phyloP scores from a whole-genome alignment of 306 rosid genomes.

The Trifolium fragiferum region DNA sequence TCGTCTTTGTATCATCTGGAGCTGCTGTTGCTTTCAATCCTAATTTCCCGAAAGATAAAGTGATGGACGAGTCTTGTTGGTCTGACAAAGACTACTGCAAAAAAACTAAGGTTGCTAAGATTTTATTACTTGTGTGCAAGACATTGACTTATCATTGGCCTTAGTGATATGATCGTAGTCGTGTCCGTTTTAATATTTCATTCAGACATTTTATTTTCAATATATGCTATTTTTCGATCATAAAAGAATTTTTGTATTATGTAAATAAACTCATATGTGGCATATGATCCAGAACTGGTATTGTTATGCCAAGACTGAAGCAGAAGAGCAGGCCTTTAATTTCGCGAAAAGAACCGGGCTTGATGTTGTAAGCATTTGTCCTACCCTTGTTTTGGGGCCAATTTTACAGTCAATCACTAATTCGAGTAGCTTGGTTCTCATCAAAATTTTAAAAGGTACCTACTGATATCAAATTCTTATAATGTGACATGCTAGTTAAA shows the following conservation, averaged over 20 bases:
- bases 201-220: background rate
- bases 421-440: constrained; percentile 17
- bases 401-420: constrained; percentile 24
- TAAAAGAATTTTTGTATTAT: background rate
- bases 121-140: constrained; percentile 18
- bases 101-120: constrained; percentile 40
- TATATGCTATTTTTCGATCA: background rate
- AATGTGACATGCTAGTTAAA: background rate
- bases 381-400: constrained; percentile 21
- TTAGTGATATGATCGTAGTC: background rate
- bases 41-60: constrained; percentile 31
- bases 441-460: constrained; percentile 26
- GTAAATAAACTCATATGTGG: background rate
- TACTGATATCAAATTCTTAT: constrained; percentile 8
- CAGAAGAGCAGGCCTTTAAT: constrained; percentile 69
- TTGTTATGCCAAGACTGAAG: constrained; percentile 70
- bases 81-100: constrained; percentile 55
- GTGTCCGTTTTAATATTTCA: background rate
- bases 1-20: constrained; percentile 46
- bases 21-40: constrained; percentile 39
- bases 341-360: constrained; percentile 63
- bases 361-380: constrained; percentile 61
- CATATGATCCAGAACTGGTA: constrained; percentile 74
- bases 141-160: background rate
- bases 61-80: constrained; percentile 57